Base-by-base conservation (phyloP, 129 eudicot genomes). In the Artemisia argyi region DNA sequence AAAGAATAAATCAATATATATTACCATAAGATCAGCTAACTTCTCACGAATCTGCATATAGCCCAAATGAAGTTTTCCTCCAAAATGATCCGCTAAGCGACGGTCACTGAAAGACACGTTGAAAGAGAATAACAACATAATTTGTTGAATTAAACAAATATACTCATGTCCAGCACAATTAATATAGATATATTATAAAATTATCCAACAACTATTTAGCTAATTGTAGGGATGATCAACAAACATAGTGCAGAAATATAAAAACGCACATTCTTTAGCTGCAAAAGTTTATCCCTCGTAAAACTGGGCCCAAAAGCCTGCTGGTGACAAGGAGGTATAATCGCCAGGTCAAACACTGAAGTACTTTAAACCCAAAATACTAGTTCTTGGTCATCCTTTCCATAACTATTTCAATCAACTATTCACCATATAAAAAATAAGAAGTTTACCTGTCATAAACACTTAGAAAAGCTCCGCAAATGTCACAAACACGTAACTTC, bases 271-370 rank as follows among this genome's bases (percentile, higher is more conserved):
- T 94, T 90, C 88, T 85, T 87, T 90, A 90, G 98, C 98, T 61
- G 97, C 97, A 88, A 80, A 94, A 94, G 97, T 83, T 82, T 90
- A 94, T 90, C 98, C 98, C 97, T 90, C 96, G 97, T 87, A 90
- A 89, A 89, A 93, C 89, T 88, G 97, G 96, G 97, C 97, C 96
- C 97, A 94, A 90, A 88, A 94, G 98, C 96, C 97, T 94, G 96
- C 92, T 93, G 98, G 96, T 89, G 91, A 94, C 88, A 94, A 87
- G 97, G 97, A 93, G 96, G 96, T 90, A 87, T 88, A 82, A 83
- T 87, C 77, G 76, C 98, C 86, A 84, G 80, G 96, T 94, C 98
- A 94, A 94, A 85, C 69, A 79, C 85, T 77, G 97, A 94, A 85
- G 86, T 75, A 74, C 91, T 81, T 69, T 65, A 85, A 87, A 78